These are phyloP conservation scores for Rhodamnia argentea DNA, from an alignment of 345 rosid genomes.

Conservation along the genomic window DNA sequence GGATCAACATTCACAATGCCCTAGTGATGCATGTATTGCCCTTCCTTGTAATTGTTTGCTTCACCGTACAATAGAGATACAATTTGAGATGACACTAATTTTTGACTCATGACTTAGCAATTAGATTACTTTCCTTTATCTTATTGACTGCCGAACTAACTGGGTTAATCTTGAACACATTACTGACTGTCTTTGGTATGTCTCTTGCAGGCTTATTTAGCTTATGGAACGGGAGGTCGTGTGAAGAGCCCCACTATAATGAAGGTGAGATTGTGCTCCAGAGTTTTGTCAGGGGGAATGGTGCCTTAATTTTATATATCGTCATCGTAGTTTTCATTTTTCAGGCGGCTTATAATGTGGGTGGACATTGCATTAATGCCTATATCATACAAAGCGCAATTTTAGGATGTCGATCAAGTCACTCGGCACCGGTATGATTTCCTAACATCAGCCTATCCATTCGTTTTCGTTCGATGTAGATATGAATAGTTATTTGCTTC, in stretches of 20 bases:
- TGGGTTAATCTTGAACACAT: neutral
- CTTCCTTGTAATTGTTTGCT: neutral
- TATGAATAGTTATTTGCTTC: neutral
- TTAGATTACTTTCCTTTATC: neutral
- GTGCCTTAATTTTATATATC: neutral
- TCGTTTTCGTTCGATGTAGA: neutral
- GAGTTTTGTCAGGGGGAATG: neutral
- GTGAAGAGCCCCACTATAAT: conserved; percentile 38
- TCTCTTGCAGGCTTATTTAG: conserved; percentile 64
- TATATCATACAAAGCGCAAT: conserved; percentile 52
- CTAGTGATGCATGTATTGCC: conserved; percentile 65
- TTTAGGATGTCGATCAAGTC: conserved; percentile 60
- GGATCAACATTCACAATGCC: conserved; percentile 89
- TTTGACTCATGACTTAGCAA: neutral
- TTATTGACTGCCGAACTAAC: neutral
- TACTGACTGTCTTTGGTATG: neutral
- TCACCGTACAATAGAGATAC: neutral
- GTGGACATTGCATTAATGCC: conserved; percentile 59
- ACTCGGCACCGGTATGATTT: conserved; percentile 48
- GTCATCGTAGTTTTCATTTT: neutral
- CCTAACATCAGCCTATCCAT: neutral
- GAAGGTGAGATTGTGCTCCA: conserved; percentile 26
- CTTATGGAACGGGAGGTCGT: conserved; percentile 49
- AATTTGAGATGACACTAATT: neutral
- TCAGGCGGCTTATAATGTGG: conserved; percentile 78